Evolutionary conservation across 495 filamentous ascomycete genomes (phyloP).

Genomic region (Hypoxylon lienhwacheense): DNA sequence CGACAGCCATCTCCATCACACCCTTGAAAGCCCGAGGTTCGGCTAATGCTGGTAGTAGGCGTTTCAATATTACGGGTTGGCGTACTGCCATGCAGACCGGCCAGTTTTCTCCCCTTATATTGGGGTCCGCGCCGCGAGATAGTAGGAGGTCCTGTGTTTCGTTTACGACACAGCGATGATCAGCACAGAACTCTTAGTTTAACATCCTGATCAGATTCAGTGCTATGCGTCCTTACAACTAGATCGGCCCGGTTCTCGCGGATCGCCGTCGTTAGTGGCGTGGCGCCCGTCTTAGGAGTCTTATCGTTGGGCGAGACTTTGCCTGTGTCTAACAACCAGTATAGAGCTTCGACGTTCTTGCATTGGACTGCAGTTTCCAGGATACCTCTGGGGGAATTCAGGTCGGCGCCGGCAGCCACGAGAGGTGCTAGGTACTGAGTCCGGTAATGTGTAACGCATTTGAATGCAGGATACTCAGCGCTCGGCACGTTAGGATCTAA

Average conservation of each 20-base stretch:
- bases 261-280: constrained; percentile 58
- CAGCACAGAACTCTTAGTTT: too few relatives aligned
- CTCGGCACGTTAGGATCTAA: constrained; percentile 56
- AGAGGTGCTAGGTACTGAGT: constrained; percentile 52
- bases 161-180: background rate
- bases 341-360: constrained; percentile 52
- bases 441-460: constrained; percentile 58
- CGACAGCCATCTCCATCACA: constrained; percentile 59
- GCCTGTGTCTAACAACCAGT: constrained; percentile 52
- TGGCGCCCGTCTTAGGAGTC: constrained; percentile 47
- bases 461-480: constrained; percentile 58
- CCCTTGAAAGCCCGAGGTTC: constrained; percentile 54
- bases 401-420: constrained; percentile 54
- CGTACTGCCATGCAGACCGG: constrained; percentile 58
- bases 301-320: constrained; percentile 53
- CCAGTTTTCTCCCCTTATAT: constrained; percentile 57
- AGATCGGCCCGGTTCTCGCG: constrained; percentile 50
- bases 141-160: constrained; percentile 47
- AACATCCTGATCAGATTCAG: too few relatives aligned
- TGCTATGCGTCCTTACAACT: constrained; percentile 30
- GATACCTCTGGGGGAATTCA: constrained; percentile 55
- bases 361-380: constrained; percentile 56
- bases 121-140: constrained; percentile 54
- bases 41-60: constrained; percentile 47
- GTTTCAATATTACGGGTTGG: constrained; percentile 49